phyloP scores from a whole-genome alignment of 352 stramenopile species.

The Pythium coloratum region DNA sequence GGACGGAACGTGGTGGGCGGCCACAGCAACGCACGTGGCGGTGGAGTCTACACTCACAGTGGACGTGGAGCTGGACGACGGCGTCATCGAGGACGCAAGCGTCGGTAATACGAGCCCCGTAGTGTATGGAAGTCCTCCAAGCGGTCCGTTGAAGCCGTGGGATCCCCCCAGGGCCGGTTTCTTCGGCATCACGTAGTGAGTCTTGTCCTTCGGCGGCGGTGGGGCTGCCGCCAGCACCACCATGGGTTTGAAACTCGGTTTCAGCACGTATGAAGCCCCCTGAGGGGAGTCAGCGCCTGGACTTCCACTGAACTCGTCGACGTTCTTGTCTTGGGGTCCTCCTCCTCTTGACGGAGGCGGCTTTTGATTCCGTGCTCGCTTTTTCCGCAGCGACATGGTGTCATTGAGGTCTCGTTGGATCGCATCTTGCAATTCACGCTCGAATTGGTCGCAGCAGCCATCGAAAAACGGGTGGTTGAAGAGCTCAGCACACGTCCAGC shows the following conservation, averaged over 20 bases:
- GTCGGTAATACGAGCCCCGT: conserved; percentile 23
- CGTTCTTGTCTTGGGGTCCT: neutral
- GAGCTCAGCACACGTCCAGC: conserved; percentile 77
- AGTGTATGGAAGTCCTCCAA: neutral
- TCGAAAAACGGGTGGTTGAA: conserved; percentile 78
- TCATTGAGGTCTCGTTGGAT: conserved; percentile 71
- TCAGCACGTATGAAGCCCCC: conserved; percentile 1
- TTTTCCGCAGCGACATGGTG: conserved; percentile 57
- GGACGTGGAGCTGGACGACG: conserved; percentile 31
- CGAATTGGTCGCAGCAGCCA: conserved; percentile 50
- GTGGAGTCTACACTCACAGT: conserved; percentile 27
- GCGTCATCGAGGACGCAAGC: conserved; percentile 29
- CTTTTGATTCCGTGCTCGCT: conserved; percentile 51
- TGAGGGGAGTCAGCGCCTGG: conserved; percentile 1
- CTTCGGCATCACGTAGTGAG: conserved; percentile 24
- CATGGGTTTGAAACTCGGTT: conserved; percentile 20
- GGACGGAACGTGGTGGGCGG: neutral
- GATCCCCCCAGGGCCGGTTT: conserved; percentile 20
- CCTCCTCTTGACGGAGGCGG: conserved; percentile 30
- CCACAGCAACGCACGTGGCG: neutral
- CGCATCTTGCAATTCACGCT: conserved; percentile 67
- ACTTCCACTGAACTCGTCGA: neutral
- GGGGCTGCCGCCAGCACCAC: neutral
- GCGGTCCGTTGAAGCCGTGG: conserved; percentile 6
- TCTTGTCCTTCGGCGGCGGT: conserved; percentile 16